Base-by-base conservation (phyloP, 164 flowering plant species). In the Berberis thunbergii region DNA sequence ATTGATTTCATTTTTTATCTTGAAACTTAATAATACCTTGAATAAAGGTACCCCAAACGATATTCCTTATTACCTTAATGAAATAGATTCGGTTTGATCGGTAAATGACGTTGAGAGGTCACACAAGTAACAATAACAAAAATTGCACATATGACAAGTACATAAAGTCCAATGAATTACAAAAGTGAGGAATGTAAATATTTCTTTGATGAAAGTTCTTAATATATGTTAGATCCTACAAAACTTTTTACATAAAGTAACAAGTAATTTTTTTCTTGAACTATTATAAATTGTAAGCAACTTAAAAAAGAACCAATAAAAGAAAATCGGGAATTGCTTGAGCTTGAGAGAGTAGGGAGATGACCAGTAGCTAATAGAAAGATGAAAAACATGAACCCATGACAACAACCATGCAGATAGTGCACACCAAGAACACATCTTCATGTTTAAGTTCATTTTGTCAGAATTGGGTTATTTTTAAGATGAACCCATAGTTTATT, bases 401-500 rank as follows among this genome's bases (percentile, higher is more conserved):
- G 6, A 95, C 90, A 49, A 77, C 77, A 48, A 89, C 74, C 96
- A 95, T 83, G 41, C 91, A 79, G 1, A 79, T 64, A 12, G 99
- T 77, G 61, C 96, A 86, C n/a, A 89, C 85, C 81, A 95, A 83
- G 81, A 95, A 91, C 43, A 86, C 84, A 64, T 95, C 99, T 68
- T 94, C 75, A 71, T 83, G 85, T 70, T 91, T 95, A n/a, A 95
- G 94, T 71, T 91, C 97, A 67, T 83, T 85, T 26, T 26, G 26
- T 26, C 26, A 26, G 26, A 9, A 86, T 86, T 2, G 84, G 84
- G 80, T 66, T 12, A 89, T 66, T 76, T 95, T 96, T 59, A 95
- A 91, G 59, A 95, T 95, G 82, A 95, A 95, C 77, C 87, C 79
- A 60, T 89, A 86, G 61, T 95, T 91, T 72, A 95, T 91, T 9